phyloP scores from a whole-genome alignment of 495 filamentous ascomycete genomes.

The Sordaria brevicollis region DNA sequence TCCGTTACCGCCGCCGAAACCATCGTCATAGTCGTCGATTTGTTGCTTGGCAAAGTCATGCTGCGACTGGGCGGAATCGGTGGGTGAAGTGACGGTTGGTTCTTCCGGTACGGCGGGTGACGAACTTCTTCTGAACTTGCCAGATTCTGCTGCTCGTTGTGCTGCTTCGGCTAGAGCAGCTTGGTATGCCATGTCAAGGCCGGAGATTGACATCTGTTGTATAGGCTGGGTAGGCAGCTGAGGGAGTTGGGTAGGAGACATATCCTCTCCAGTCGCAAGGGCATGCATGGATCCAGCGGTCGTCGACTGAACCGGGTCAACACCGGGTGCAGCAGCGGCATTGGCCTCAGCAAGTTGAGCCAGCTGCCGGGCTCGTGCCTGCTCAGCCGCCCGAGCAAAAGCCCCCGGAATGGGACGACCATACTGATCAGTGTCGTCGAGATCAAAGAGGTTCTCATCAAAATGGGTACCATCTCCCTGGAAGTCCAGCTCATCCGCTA shows the following conservation, averaged over 20 bases:
- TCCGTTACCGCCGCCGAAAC: constrained; percentile 32
- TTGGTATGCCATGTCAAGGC: constrained; percentile 61
- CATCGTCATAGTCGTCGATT: constrained; percentile 21
- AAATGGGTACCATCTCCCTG: constrained; percentile 45
- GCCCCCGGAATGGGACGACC: constrained; percentile 42
- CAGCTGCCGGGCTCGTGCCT: constrained; percentile 18
- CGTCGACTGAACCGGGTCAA: constrained; percentile 16
- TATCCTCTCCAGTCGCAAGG: constrained; percentile 4
- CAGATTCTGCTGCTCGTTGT: constrained; percentile 58
- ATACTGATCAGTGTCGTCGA: constrained; percentile 47
- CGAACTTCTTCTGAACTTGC: constrained; percentile 52
- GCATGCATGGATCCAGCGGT: constrained; percentile 26
- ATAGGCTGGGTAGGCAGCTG: constrained; percentile 4
- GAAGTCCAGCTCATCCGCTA: constrained; percentile 42
- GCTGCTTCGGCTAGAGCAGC: constrained; percentile 72
- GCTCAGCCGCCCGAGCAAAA: constrained; percentile 34
- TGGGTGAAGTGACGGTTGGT: constrained; percentile 34
- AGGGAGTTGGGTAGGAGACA: constrained; percentile 10
- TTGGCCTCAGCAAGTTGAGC: constrained; percentile 16
- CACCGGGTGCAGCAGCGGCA: not conserved
- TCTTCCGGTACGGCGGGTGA: constrained; percentile 43
- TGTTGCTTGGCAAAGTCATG: constrained; percentile 5
- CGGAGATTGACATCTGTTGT: constrained; percentile 5
- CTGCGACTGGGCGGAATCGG: constrained; percentile 23
- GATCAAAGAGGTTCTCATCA: constrained; percentile 73